Evolutionary conservation across 2,329 filamentous ascomycete genomes (phyloP), one percentile per base, ranked within the genome.

Genomic region (Aureobasidium subglaciale): DNA sequence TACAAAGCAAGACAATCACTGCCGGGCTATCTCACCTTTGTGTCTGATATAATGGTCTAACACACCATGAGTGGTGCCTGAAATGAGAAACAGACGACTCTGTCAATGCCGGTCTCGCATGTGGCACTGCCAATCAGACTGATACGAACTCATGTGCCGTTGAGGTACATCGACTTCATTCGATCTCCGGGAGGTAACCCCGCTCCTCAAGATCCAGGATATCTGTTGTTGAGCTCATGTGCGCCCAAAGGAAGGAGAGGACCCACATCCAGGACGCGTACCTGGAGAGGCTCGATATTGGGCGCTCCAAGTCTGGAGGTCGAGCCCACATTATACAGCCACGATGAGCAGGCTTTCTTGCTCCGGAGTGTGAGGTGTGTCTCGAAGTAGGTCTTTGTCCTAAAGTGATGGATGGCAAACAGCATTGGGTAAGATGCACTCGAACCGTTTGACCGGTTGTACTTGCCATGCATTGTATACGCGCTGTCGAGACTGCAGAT

Each of bases 361-460:
- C 22, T 30, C 16, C 16, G 32, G 24, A 35, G 43, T 11, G 2
- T 41, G 16, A 8, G 24, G 48, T 40, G 35, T 52, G 35, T 18
- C 48, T 52, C 48, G 35, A 41, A 52, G 48, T 25, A 52, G 48
- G 25, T 32, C 5, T 8, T 15, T 32, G 35, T 52, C 48, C 48
- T n/a, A 52, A 52, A 41, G 25, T 13, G 48, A 52, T 41, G 32
- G 10, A 52, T 32, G 35, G 27, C 32, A 52, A 41, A 41, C 48
- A 52, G 29, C 16, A 54, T 54, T 8, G 11, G 38, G 48, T 18
- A 43, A 42, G 24, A 30, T n/a, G 38, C 25, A 15, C 15, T 10
- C 4, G 37, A 54, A 54, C 50, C 38, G 49, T 27, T 41, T 18
- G 34, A 35, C 16, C 38, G 38, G 50, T 5, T 38, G 30, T 32